Evolutionary conservation across 2,329 filamentous ascomycete genomes (phyloP).

Genomic region (Shiraia sp.): DNA sequence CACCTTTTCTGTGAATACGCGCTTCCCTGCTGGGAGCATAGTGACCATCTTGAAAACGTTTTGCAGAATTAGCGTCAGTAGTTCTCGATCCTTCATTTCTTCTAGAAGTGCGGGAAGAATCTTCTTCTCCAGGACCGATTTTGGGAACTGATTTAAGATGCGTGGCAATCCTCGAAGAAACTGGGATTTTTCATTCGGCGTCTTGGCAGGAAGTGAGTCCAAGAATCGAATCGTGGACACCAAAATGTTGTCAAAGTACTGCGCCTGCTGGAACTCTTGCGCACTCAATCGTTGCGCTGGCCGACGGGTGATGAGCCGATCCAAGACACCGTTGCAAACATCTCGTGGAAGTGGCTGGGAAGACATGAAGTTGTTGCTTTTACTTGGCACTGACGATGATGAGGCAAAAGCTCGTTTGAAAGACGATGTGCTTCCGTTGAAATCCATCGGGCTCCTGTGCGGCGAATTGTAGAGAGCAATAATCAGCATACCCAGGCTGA

Average conservation of each 20-base stretch:
- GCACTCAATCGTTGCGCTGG: slow-evolving; percentile 87
- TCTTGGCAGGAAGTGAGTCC: slow-evolving; percentile 89
- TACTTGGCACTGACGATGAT: slow-evolving; percentile 76
- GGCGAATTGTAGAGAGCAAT: slow-evolving; percentile 94
- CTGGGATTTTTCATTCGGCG: slow-evolving; percentile 82
- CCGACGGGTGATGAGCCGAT: slow-evolving; percentile 81
- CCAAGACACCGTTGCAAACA: slow-evolving; percentile 74
- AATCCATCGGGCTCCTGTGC: slow-evolving; percentile 82
- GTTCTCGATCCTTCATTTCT: slow-evolving; percentile 88
- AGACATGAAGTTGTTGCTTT: slow-evolving; percentile 81
- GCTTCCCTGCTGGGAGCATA: slow-evolving; percentile 71
- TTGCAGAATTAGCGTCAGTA: slow-evolving; percentile 82
- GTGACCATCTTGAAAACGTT: slow-evolving; percentile 91
- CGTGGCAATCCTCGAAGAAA: slow-evolving; percentile 88
- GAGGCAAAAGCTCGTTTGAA: slow-evolving; percentile 85
- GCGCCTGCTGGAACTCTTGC: slow-evolving; percentile 89
- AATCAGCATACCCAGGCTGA: slow-evolving; percentile 86
- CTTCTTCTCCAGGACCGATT: slow-evolving; percentile 93
- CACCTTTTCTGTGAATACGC: slow-evolving; percentile 82
- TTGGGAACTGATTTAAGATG: slow-evolving; percentile 89
- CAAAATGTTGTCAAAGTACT: slow-evolving; percentile 95
- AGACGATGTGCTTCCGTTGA: slow-evolving; percentile 76
- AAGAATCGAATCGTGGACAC: slow-evolving; percentile 96
- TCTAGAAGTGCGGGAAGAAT: slow-evolving; percentile 86
- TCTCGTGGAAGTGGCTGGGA: slow-evolving; percentile 79